phyloP scores from a whole-genome alignment of 2,329 filamentous ascomycete species.

The Elsinoe australis region DNA sequence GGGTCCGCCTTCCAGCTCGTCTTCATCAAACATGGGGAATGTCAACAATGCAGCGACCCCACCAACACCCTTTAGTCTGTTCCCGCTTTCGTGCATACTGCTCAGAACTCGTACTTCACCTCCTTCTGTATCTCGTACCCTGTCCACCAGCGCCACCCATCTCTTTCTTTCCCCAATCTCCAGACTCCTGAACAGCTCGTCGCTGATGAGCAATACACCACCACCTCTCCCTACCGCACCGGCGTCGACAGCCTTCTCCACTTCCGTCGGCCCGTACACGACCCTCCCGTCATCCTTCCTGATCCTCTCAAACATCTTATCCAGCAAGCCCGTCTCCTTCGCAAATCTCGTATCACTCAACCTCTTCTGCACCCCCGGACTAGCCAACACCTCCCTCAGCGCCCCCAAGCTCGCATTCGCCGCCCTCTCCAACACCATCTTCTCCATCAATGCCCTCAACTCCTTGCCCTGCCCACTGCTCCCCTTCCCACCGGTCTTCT shows the following conservation, averaged over 20 bases:
- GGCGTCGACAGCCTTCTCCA: constrained; percentile 73
- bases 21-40: constrained; percentile 74
- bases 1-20: constrained; percentile 43
- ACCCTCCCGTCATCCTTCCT: constrained; percentile 79
- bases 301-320: constrained; percentile 69
- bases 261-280: constrained; percentile 81
- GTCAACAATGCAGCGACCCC: constrained; percentile 86
- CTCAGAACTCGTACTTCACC: constrained; percentile 86
- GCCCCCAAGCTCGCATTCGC: constrained; percentile 1
- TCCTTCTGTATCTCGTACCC: constrained; percentile 70
- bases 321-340: constrained; percentile 74
- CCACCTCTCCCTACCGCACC: constrained; percentile 84
- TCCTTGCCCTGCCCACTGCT: constrained; percentile 43
- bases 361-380: constrained; percentile 65
- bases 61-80: constrained; percentile 72
- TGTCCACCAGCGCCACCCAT: constrained; percentile 81
- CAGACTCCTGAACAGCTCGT: constrained; percentile 76
- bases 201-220: constrained; percentile 77
- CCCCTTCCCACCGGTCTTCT: constrained; percentile 11
- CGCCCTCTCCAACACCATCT: constrained; percentile 54
- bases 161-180: constrained; percentile 67
- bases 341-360: constrained; percentile 84
- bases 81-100: constrained; percentile 88
- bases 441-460: constrained; percentile 55
- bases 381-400: constrained; percentile 79